Conservation (phyloP, 2,329 filamentous ascomycete species). For the Colletotrichum siamense region DNA sequence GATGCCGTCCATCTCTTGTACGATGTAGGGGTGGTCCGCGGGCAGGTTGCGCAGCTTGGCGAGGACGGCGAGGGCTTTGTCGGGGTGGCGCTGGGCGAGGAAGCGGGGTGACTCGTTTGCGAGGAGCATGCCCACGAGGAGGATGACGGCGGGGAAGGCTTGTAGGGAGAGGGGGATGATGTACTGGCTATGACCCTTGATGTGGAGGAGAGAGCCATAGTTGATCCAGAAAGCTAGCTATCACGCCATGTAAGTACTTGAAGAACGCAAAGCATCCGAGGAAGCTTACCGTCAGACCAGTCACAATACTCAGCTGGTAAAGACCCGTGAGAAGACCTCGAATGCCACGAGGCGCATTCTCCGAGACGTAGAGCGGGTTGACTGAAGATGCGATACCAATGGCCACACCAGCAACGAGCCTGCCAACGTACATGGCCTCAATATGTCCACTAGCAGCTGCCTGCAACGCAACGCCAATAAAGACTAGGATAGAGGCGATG, state of each 20-base stretch:
- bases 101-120: conserved; percentile 43
- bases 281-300: conserved; percentile 42
- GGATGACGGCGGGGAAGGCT: conserved; percentile 40
- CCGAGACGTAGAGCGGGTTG: conserved; percentile 63
- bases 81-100: conserved; percentile 65
- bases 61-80: conserved; percentile 64
- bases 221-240: conserved; percentile 45
- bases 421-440: conserved; percentile 2
- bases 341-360: conserved; percentile 59
- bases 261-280: no score
- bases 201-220: conserved; percentile 31
- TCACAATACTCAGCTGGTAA: conserved; percentile 57
- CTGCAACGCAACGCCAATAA: conserved; percentile 2
- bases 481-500: not conserved
- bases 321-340: conserved; percentile 55
- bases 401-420: conserved; percentile 54
- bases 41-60: conserved; percentile 50
- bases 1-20: conserved; percentile 37
- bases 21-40: conserved; percentile 40
- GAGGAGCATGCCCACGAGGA: conserved; percentile 37
- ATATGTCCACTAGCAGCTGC: conserved; percentile 12
- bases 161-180: conserved; percentile 48
- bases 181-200: conserved; percentile 36
- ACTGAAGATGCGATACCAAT: conserved; percentile 56
- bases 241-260: no score